These are phyloP conservation scores for Chaetomium olivaceum DNA, from an alignment of 2,329 filamentous ascomycete species.

Conservation along the genomic window DNA sequence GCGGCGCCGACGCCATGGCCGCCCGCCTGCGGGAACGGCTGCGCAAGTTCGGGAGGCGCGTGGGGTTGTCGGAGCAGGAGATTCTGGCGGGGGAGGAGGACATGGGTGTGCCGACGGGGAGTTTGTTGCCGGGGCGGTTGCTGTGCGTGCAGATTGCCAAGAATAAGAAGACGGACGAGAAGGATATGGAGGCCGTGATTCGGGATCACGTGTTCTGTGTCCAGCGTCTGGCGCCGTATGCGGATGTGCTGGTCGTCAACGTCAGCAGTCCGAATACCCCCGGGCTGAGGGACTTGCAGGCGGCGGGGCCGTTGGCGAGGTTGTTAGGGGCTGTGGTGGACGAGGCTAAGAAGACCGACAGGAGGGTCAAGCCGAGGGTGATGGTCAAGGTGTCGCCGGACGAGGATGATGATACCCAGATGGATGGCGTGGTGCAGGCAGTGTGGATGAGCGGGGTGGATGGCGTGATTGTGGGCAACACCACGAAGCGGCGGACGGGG, in stretches of 20 bases:
- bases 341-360: constrained; percentile 67
- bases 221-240: constrained; percentile 76
- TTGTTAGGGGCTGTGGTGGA: constrained; percentile 81
- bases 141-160: constrained; percentile 93
- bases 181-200: constrained; percentile 77
- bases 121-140: constrained; percentile 71
- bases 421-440: constrained; percentile 84
- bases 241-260: constrained; percentile 96
- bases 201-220: constrained; percentile 90
- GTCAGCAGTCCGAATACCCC: constrained; percentile 97
- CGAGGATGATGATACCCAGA: constrained; percentile 81
- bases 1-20: constrained; percentile 85
- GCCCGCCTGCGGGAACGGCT: constrained; percentile 75
- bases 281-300: constrained; percentile 83
- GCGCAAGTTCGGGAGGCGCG: constrained; percentile 69
- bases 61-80: constrained; percentile 69
- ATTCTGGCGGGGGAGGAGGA: constrained; percentile 67
- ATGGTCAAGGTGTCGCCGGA: constrained; percentile 99
- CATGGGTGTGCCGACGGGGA: constrained; percentile 73
- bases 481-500: constrained; percentile 78
- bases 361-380: constrained; percentile 74
- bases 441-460: constrained; percentile 84
- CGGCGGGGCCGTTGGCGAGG: constrained; percentile 75
- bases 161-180: constrained; percentile 89
- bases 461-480: constrained; percentile 96